Conservation (phyloP, 2,329 filamentous ascomycete species). For the Nemania bipapillata region DNA sequence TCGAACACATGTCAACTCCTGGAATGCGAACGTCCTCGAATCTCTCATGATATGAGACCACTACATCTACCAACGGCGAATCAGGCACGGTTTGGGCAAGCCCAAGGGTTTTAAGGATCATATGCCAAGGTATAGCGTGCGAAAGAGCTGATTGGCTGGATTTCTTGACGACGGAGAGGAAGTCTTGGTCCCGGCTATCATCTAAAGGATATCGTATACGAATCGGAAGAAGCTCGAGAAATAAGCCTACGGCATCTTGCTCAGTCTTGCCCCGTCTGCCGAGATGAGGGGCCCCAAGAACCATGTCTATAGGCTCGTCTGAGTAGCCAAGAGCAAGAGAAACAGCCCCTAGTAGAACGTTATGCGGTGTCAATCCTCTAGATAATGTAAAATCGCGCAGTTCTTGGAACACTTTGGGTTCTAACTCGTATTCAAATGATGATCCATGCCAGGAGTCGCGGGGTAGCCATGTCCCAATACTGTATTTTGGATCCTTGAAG, state of each 20-base stretch:
- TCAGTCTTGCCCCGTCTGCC: background rate
- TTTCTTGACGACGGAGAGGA: conserved; percentile 5
- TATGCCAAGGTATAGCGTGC: conserved; percentile 18
- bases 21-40: no score
- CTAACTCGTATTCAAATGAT: no score
- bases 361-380: no score
- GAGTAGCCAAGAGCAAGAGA: no score
- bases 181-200: background rate
- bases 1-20: no score
- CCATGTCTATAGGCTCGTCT: background rate
- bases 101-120: background rate
- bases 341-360: no score
- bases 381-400: no score
- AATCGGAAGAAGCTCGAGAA: conserved; percentile 11
- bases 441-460: no score
- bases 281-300: conserved; percentile 7
- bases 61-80: background rate
- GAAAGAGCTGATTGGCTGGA: background rate
- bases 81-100: background rate
- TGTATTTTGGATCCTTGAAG: no score
- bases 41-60: background rate
- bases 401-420: no score
- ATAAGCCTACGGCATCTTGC: conserved; percentile 12
- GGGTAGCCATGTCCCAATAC: no score
- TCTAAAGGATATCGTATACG: background rate